Evolutionary conservation across 306 rosid genomes (phyloP), one percentile per base, ranked within the genome.

Genomic region (Fragaria nilgerrensis): DNA sequence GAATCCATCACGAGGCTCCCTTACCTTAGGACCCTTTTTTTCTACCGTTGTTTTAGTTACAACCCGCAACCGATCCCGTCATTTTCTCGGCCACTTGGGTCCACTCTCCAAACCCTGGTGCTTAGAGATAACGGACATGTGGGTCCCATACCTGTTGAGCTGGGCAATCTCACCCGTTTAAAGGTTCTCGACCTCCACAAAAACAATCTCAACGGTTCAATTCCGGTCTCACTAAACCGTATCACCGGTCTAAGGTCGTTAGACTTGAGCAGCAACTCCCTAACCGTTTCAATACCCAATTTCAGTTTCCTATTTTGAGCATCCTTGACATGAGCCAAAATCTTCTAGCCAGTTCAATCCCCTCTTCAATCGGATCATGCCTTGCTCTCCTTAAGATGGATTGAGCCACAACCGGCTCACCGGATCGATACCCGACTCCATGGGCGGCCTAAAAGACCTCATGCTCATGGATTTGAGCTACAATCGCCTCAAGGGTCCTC

Each of bases 381-480:
- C 78, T 69, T 0, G 25, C 74, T 7, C 76, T 95, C 2, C 80
- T 85, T 79, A 84, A 90, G 75, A 64, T 95, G 66, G 96, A 92
- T 76, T 95, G 0, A 88, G 88, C 74, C 91, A 71, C 1, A 95
- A 95, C 58, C 91, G 82, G 16, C 79, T 95, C 12, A 73, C 56
- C 0, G 95, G 93, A 53, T 12, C 78, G 5, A 81, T 81, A 59
- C 90, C 75, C 1, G 49, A 82, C n/a, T 85, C 92, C 16, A 70
- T 88, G 20, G 0, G 4, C 36, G 59, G 75, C 43, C 73, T 95
- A 6, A 81, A 73, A 14, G 78, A 85, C 7, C 90, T 95, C 3
- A 87, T 88, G 80, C 88, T 95, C 11, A 27, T 95, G 86, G 98
- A 95, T 36, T 73, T 95, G 27, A 89, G 97, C 86, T 92, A 83